Conservation (phyloP, 352 stramenopile species). For the Phytophthora niederhauseri region DNA sequence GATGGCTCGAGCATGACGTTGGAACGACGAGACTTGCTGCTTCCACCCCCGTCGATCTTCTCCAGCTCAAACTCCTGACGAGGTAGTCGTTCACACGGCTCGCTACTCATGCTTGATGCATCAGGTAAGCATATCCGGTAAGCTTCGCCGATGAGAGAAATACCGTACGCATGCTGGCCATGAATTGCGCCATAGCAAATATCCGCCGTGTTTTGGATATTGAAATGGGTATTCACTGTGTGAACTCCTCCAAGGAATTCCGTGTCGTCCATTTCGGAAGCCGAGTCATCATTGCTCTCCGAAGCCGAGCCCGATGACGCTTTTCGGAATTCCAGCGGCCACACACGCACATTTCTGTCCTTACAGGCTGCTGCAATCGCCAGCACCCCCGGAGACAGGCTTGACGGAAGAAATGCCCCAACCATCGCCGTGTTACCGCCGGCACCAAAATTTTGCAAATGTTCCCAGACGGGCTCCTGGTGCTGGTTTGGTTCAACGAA, state of each 20-base stretch:
- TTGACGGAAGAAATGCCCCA: constrained; percentile 58
- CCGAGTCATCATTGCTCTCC: constrained; percentile 29
- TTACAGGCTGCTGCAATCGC: constrained; percentile 54
- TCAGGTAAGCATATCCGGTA: constrained; percentile 69
- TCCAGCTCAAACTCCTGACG: constrained; percentile 73
- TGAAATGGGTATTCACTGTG: constrained; percentile 56
- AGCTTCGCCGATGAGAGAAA: constrained; percentile 65
- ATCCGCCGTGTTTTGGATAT: constrained; percentile 67
- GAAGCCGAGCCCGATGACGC: not conserved
- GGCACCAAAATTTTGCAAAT: constrained; percentile 58
- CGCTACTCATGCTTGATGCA: constrained; percentile 19
- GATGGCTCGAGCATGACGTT: constrained; percentile 69
- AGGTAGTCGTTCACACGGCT: constrained; percentile 22
- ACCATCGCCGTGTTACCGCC: constrained; percentile 64
- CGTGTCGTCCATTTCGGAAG: constrained; percentile 32
- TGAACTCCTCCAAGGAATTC: constrained; percentile 36
- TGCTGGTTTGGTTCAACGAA: constrained; percentile 53
- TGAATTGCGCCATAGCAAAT: constrained; percentile 49
- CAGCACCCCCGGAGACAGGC: constrained; percentile 27
- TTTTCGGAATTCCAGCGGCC: constrained; percentile 53
- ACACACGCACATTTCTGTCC: constrained; percentile 74
- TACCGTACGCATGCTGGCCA: constrained; percentile 69
- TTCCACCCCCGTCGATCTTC: constrained; percentile 60
- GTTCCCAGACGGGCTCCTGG: constrained; percentile 52
- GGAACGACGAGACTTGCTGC: constrained; percentile 69